Percentiles rank a stretch among this genome's conserved stretches.
These are phyloP conservation scores for Trichaptum fuscoviolaceum DNA, from an alignment of 768 basidiomycete genomes.

Conservation along the genomic window DNA sequence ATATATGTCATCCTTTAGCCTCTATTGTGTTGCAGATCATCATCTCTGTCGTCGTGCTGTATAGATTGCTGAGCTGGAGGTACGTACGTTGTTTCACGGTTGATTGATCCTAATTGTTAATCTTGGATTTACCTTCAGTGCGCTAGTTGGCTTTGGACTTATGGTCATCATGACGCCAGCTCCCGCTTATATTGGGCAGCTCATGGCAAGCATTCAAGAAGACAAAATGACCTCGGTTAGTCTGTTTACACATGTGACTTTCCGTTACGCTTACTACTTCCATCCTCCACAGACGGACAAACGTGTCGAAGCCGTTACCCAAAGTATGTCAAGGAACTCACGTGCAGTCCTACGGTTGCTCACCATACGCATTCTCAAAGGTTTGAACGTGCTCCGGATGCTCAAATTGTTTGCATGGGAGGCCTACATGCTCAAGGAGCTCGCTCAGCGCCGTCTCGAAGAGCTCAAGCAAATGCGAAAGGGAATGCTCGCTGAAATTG, in stretches of 20 bases:
- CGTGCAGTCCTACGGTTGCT: constrained; percentile 24
- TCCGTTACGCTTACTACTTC: not conserved
- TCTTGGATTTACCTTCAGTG: constrained; percentile 23
- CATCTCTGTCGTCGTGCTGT: constrained; percentile 33
- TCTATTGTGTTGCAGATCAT: constrained; percentile 22
- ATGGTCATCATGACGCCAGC: constrained; percentile 52
- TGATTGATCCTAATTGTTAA: constrained; percentile 1
- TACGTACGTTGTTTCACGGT: constrained; percentile 11
- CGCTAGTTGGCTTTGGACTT: constrained; percentile 51
- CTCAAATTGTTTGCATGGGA: constrained; percentile 70
- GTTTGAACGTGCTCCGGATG: constrained; percentile 55
- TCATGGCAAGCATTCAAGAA: constrained; percentile 41
- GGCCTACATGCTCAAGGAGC: constrained; percentile 37
- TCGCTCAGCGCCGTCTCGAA: constrained; percentile 52
- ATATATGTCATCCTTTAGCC: not conserved
- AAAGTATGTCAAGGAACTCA: constrained; percentile 36
- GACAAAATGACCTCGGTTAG: constrained; percentile 43
- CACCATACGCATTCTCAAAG: constrained; percentile 24
- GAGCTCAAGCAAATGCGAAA: constrained; percentile 55
- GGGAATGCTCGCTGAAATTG: constrained; percentile 45
- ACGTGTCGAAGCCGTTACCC: constrained; percentile 55
- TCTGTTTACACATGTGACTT: constrained; percentile 4
- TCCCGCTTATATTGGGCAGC: constrained; percentile 50
- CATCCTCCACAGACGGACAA: constrained; percentile 40
- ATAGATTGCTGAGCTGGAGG: constrained; percentile 46